phyloP scores from a whole-genome alignment of 2,329 filamentous ascomycete species.

The Monascus ruber region DNA sequence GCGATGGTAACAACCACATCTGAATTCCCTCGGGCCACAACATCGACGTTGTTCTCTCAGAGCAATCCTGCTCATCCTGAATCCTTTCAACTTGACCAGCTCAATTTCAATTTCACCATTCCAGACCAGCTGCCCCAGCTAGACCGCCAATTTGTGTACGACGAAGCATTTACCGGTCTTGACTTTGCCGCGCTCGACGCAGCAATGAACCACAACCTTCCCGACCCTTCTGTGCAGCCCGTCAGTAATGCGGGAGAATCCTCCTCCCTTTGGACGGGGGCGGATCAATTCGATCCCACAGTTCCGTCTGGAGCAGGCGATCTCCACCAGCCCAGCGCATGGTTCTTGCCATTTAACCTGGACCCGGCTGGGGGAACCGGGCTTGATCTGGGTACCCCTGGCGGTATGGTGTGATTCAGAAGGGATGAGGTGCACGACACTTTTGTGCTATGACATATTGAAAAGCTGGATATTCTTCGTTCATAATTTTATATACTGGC shows the following conservation, averaged over 20 bases:
- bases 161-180: constrained; percentile 50
- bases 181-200: constrained; percentile 31
- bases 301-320: constrained; percentile 25
- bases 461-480: neutral
- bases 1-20: too few species aligned
- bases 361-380: constrained; percentile 47
- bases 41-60: constrained; percentile 13
- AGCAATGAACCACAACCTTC: too few species aligned
- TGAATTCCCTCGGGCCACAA: constrained; percentile 24
- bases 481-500: too few species aligned
- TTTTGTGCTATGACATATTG: neutral
- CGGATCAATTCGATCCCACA: constrained; percentile 19
- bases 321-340: constrained; percentile 49
- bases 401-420: too few species aligned
- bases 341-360: constrained; percentile 91
- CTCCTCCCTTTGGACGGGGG: constrained; percentile 22
- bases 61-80: constrained; percentile 9
- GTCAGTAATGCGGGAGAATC: constrained; percentile 16
- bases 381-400: constrained; percentile 1
- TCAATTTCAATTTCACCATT: constrained; percentile 27
- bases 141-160: constrained; percentile 65
- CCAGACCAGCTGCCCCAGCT: constrained; percentile 50
- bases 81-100: constrained; percentile 20
- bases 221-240: constrained; percentile 12
- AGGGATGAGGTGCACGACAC: neutral